Conservation (phyloP, 78 protist species). For the Pelomyxa schiedti region DNA sequence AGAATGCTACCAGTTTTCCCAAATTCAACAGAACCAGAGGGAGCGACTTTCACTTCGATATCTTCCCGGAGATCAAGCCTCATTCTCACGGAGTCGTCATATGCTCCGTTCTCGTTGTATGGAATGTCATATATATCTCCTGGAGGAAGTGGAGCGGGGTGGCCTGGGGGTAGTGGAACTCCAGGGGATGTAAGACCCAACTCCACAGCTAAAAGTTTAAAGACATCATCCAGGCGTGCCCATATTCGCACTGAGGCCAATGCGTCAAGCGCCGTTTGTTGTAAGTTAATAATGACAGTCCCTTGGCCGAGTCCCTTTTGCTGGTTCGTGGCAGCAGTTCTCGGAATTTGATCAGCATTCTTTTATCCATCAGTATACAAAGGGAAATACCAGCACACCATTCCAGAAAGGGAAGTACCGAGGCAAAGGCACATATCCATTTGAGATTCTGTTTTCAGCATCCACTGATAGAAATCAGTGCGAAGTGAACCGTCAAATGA, state of each 20-base stretch:
- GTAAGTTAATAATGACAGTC: constrained; percentile 22
- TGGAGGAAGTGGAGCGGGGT: neutral
- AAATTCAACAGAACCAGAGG: neutral
- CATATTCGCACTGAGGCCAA: constrained; percentile 14
- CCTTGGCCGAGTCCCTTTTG: neutral
- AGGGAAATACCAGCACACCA: constrained; percentile 9
- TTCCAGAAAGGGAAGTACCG: neutral
- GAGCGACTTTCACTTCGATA: neutral
- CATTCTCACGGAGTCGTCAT: neutral
- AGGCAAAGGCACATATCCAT: neutral
- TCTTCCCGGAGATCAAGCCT: constrained; percentile 5
- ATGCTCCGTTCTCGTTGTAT: neutral
- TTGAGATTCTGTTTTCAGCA: neutral
- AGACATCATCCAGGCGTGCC: neutral
- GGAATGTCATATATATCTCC: constrained; percentile 8
- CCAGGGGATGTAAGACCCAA: neutral
- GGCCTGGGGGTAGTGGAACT: neutral
- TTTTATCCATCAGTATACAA: too few species aligned
- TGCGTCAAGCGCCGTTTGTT: constrained; percentile 6
- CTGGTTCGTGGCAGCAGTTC: constrained; percentile 1
- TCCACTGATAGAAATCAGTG: neutral
- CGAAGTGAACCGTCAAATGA: neutral
- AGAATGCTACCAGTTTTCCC: neutral
- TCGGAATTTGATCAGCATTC: constrained; percentile 16
- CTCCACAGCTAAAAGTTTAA: constrained; percentile 8